A percentile compares a stretch with the other conserved stretches of the same genome.
Conservation (phyloP, 2,329 filamentous ascomycete genomes). For the Pestalotiopsis sp. region DNA sequence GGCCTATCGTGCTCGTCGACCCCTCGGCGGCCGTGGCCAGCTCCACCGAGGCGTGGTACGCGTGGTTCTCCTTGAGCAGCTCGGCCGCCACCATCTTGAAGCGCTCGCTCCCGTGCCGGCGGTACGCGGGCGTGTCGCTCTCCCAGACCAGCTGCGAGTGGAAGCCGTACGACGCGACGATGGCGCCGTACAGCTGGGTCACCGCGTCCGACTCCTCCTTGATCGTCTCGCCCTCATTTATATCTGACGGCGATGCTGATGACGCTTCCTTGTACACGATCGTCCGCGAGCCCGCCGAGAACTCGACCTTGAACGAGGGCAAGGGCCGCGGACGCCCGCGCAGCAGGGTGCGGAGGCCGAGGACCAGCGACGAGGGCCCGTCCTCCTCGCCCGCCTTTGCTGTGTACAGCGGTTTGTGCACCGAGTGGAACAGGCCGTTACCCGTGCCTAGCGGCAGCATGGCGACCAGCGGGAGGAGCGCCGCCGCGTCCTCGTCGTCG, state of each 20-base stretch:
- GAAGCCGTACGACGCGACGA: constrained; percentile 88
- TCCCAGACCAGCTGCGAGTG: constrained; percentile 89
- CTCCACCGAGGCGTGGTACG: constrained; percentile 49
- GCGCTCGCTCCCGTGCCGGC: constrained; percentile 73
- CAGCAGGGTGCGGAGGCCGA: constrained; percentile 62
- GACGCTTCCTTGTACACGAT: constrained; percentile 39
- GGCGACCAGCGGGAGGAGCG: constrained; percentile 46
- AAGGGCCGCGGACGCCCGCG: constrained; percentile 56
- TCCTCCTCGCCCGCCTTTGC: constrained; percentile 11
- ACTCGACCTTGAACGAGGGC: constrained; percentile 64
- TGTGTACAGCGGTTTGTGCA: constrained; percentile 60
- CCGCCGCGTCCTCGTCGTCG: background rate
- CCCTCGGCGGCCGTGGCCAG: constrained; percentile 23
- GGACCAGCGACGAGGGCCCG: constrained; percentile 44
- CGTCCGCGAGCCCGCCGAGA: constrained; percentile 60
- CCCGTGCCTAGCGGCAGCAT: constrained; percentile 66
- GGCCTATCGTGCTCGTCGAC: constrained; percentile 27
- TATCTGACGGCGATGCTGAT: background rate
- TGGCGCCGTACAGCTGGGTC: constrained; percentile 66
- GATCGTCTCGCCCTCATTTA: constrained; percentile 10
- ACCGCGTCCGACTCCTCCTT: constrained; percentile 36
- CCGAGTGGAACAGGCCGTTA: constrained; percentile 66
- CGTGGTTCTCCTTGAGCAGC: constrained; percentile 61
- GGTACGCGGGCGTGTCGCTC: constrained; percentile 82
- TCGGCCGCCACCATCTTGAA: constrained; percentile 85